Evolutionary conservation across 2,329 filamentous ascomycete genomes (phyloP), one percentile per base, ranked within the genome.

Genomic region (Lasiodiplodia theobromae): DNA sequence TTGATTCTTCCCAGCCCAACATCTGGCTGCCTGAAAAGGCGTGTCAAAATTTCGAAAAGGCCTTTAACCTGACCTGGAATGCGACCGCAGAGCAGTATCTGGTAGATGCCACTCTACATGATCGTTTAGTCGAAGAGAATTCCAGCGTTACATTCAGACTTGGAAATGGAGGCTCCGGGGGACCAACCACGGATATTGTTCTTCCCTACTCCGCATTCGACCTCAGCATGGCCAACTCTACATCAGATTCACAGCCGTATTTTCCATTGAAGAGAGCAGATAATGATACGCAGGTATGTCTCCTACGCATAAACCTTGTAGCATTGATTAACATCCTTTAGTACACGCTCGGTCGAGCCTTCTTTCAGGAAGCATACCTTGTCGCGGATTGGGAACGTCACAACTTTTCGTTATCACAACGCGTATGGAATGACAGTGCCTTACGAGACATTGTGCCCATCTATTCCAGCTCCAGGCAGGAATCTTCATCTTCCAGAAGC

Each of bases 371-470:
- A 69, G 76, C 78, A 10, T 79, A 80, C 67, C 37, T 80, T 11
- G 71, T 76, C 18, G 76, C 73, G 12, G 76, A 80, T 53, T 77
- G 76, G 56, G 75, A 75, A 28, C 69, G 71, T 21, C 54, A 68
- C 31, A 78, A 75, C 38, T 77, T 78, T 69, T 77, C 76, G 1
- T 73, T 90, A 11, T 28, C 40, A 12, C 52, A 56, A 21, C 23
- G 51, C 51, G 14, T 28, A 25, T 53, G n/a, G n/a, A 25, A 28
- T 11, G n/a, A 53, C 51, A 53, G 14, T 21, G 11, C 51, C 3
- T 12, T 8, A 28, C 51, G 11, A 34, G 6, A 11, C 7, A 34
- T 34, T 34, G 16, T 56, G n/a, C 10, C 25, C 2, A 56, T 56
- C 12, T 21, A 14, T 53, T 28, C 47, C 47, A 51, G 6, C 10